Evolutionary conservation across 176 grass and related monocot species (phyloP), one percentile per base, ranked within the genome.

Genomic region (Ensete ventricosum): DNA sequence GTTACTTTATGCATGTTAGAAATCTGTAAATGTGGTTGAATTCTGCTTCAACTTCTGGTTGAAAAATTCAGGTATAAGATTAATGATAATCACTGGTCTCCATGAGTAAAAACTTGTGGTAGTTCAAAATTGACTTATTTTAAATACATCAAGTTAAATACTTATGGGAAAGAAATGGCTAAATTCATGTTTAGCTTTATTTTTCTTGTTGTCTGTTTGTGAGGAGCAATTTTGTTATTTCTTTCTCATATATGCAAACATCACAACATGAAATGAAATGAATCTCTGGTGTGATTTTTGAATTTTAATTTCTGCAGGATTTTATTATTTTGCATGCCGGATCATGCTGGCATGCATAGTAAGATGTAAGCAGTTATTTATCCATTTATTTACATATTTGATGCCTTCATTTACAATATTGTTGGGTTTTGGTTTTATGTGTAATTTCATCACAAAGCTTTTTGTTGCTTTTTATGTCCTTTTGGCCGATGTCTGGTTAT

Each of bases 241-340:
- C 24, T 80, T 78, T 58, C 49, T 34, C 29, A 34, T 34, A 34
- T 34, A 62, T 85, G 19, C 77, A 78, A 51, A 57, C 82, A 79
- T 80, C 52, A 84, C 81, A 63, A 84, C 63, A 62, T 57, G 67
- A 48, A 82, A 84, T 55, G 83, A 60, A 68, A 84, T 80, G 52
- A 84, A 34, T 24, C 81, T 78, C 84, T 62, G 27, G 91, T 87
- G 90, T 98, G 95, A 98, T 93, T 87, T 21, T 69, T 91, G 83
- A 82, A 91, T 90, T 91, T 92, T 82, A 93, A 90, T 98, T 90
- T 98, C 82, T 98, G 90, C 95, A 98, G 95, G 95, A 78, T 85
- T 90, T n/a, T 88, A 84, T 86, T 76, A 84, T 81, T 88, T 77
- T 82, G 87, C 86, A 76, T 92, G 81, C 87, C 84, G 81, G 84